These are phyloP conservation scores for Tritrichomonas musculus DNA, from an alignment of 208 protist species.

Conservation along the genomic window DNA sequence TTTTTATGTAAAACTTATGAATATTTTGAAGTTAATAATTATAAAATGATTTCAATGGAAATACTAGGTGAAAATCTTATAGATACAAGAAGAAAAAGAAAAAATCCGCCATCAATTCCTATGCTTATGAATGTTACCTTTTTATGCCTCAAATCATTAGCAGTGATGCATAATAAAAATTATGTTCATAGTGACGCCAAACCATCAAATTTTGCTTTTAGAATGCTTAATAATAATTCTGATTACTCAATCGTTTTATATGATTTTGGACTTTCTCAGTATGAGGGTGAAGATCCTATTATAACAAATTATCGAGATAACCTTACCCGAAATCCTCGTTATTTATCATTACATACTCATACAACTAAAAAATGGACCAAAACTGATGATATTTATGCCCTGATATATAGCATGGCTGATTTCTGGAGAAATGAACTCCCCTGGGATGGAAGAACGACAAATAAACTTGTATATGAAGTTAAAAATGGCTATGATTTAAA, in stretches of 20 bases:
- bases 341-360: neutral
- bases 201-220: conserved; percentile 11
- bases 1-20: neutral
- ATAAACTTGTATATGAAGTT: neutral
- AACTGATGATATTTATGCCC: neutral
- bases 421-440: neutral
- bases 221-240: neutral
- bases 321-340: neutral
- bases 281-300: neutral
- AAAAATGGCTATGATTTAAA: neutral
- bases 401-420: neutral
- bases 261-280: conserved; percentile 16
- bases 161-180: neutral
- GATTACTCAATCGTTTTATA: neutral
- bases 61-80: neutral
- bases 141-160: neutral
- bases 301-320: neutral
- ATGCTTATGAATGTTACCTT: neutral
- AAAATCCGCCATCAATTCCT: neutral
- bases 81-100: neutral
- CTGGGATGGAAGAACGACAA: neutral
- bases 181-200: neutral
- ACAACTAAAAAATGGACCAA: neutral
- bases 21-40: neutral
- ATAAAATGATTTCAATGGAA: neutral